phyloP scores from a whole-genome alignment of 345 rosid species.

The Rhizophora mangle region DNA sequence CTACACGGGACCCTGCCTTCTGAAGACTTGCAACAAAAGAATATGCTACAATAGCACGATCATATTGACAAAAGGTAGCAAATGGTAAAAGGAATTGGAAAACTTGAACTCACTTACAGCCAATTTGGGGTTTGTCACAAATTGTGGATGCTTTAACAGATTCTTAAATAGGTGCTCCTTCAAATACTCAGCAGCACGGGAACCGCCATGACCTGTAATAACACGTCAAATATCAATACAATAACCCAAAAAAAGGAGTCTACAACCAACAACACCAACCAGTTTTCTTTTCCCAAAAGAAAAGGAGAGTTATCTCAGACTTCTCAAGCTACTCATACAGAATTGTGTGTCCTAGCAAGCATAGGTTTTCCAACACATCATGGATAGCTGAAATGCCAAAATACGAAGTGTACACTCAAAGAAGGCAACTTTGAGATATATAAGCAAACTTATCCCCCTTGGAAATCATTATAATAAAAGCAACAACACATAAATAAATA shows the following conservation, averaged over 20 bases:
- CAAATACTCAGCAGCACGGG: constrained; percentile 92
- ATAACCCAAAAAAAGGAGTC: not conserved
- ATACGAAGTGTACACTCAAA: not conserved
- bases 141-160: constrained; percentile 81
- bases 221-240: not conserved
- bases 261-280: not conserved
- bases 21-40: constrained; percentile 1
- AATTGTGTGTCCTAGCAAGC: not conserved
- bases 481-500: too few relatives aligned
- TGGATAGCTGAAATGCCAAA: not conserved
- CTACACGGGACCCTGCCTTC: too few relatives aligned
- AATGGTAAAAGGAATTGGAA: not conserved
- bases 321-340: not conserved
- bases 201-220: constrained; percentile 92
- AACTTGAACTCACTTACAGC: constrained; percentile 60
- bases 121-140: constrained; percentile 66
- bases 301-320: not conserved
- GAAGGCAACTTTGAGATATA: too few relatives aligned
- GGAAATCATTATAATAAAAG: too few relatives aligned
- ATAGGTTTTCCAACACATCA: not conserved
- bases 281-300: not conserved
- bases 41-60: not conserved
- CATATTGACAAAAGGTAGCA: not conserved
- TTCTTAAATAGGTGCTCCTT: constrained; percentile 91
- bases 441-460: too few relatives aligned